A percentile compares a stretch with the other conserved stretches of the same genome.
These are phyloP conservation scores for Alloteropsis semialata DNA, from an alignment of 176 grass and related monocot species.

Conservation along the genomic window DNA sequence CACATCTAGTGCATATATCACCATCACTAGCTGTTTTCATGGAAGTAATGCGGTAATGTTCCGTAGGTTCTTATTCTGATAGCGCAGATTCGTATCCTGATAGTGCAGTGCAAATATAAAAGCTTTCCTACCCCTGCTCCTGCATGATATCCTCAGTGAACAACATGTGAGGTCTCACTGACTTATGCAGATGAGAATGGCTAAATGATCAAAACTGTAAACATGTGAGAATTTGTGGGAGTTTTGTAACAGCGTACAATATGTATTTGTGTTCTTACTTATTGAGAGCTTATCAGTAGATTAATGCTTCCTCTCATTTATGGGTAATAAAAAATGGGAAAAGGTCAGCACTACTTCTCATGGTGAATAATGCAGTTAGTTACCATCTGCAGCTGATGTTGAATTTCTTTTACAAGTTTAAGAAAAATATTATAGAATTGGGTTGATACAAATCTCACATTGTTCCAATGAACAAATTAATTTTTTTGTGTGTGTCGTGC, in stretches of 20 bases:
- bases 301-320: neutral
- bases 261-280: neutral
- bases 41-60: neutral
- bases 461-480: neutral
- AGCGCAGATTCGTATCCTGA: neutral
- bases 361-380: neutral
- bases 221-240: neutral
- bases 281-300: slow-evolving; percentile 7
- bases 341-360: neutral
- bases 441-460: neutral
- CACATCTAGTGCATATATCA: neutral
- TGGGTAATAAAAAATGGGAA: neutral
- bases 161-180: neutral
- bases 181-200: neutral
- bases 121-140: neutral
- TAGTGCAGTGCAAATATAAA: neutral
- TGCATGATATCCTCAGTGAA: neutral
- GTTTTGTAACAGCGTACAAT: slow-evolving; percentile 3
- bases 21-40: neutral
- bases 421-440: slow-evolving; percentile 13
- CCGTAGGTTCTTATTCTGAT: slow-evolving; percentile 1
- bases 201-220: neutral
- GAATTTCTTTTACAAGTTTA: neutral
- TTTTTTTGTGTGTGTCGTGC: neutral
- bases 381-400: slow-evolving; percentile 14